A percentile compares a stretch with the other conserved stretches of the same genome.
These are phyloP conservation scores for Alloascoidea africana DNA, from an alignment of 805 yeast species.

Conservation along the genomic window DNA sequence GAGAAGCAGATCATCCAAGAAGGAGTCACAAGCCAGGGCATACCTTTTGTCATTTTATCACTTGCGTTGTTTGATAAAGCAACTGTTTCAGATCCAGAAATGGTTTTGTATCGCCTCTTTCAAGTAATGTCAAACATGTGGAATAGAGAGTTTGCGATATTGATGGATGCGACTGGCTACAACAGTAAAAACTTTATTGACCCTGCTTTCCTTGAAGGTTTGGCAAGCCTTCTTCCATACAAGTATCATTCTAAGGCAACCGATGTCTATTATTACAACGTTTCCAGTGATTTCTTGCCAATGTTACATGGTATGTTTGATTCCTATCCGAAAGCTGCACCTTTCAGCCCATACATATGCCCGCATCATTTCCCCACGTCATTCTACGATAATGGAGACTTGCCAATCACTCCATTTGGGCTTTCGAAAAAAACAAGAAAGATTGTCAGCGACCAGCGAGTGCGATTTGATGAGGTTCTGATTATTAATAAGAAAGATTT, in stretches of 20 bases:
- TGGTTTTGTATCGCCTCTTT: constrained; percentile 41
- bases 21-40: background rate
- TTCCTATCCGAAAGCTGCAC: background rate
- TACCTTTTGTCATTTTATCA: background rate
- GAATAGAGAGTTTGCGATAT: constrained; percentile 46
- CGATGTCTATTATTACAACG: background rate
- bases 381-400: background rate
- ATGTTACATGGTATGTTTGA: background rate
- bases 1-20: background rate
- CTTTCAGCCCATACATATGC: background rate
- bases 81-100: constrained; percentile 24
- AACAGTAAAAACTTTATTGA: constrained; percentile 16
- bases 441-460: background rate
- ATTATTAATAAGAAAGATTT: constrained; percentile 14
- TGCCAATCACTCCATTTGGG: background rate
- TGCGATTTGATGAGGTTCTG: background rate
- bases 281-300: background rate
- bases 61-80: background rate
- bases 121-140: constrained; percentile 58
- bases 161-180: constrained; percentile 59
- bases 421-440: background rate
- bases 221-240: background rate
- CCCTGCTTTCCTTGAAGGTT: constrained; percentile 15
- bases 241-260: background rate
- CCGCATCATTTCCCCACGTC: background rate